Base-by-base conservation (phyloP, 139 green algal species). In the Micromonas commoda region DNA sequence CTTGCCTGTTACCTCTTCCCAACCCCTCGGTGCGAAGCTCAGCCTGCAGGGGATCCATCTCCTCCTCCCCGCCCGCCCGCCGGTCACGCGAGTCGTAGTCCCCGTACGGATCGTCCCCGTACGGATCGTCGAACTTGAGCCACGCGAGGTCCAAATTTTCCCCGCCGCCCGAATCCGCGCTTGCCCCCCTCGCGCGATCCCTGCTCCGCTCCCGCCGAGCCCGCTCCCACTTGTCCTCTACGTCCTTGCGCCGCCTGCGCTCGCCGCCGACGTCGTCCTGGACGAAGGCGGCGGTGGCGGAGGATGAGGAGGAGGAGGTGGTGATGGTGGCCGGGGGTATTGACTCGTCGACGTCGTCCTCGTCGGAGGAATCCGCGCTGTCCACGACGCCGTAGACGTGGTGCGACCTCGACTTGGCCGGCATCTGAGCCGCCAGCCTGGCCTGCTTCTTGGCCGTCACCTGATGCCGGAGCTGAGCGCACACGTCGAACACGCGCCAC, bases 401-500 rank as follows among this genome's bases (percentile, higher is more conserved):
- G 16, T 57, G 45, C 45, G 45, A 57, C 9, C 45, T 57, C 45
- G 45, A 23, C 45, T 57, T 57, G 9, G 9, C 16, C 45, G 45
- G 45, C 9, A 57, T 16, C 9, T 16, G 9, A 9, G 9, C 45
- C 45, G 28, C 64, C 4, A 71, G 28, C 13, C 64, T 32, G 4
- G 4, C 20, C 1, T 29, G 23, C 23, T 32, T 32, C 53, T 61
- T 75, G 21, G 28, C 23, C 4, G 35, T 39, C 3, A 32, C 37
- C 37, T 75, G 68, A 3, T 29, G 21, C 34, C 68, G 68, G 37
- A 75, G 60, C 37, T 75, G 68, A 35, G 68, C 68, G 68, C 68
- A 75, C 35, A 75, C 68, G 37, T 75, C 68, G 29, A 61, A 75
- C 1, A 75, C 37, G 24, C 68, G 68, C 35, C 37, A 75, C 21